Evolutionary conservation across 331 rosid species (phyloP).

Genomic region (Rosa hybrid): DNA sequence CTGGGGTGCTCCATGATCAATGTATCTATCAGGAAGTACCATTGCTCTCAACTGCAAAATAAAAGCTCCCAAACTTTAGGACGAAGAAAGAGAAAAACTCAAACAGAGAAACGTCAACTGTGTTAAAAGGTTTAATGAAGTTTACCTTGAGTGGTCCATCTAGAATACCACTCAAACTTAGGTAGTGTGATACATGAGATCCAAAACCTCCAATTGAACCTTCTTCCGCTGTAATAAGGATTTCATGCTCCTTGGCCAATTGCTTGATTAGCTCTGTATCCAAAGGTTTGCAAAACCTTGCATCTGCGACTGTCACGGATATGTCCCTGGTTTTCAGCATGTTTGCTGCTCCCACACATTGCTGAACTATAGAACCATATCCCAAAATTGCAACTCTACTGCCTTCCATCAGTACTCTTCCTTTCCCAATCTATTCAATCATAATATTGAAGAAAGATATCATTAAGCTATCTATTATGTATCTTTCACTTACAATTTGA

Average conservation of each 20-base stretch:
- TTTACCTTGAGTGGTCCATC: conserved; percentile 79
- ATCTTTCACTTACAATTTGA: neutral
- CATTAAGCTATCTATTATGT: neutral
- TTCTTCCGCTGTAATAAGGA: conserved; percentile 78
- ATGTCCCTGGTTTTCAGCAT: conserved; percentile 51
- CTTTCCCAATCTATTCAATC: conserved; percentile 71
- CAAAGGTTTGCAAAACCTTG: conserved; percentile 89
- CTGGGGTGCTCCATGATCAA: conserved; percentile 76
- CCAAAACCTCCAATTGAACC: conserved; percentile 96
- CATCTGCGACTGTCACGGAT: conserved; percentile 79
- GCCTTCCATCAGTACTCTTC: conserved; percentile 71
- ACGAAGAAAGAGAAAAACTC: neutral
- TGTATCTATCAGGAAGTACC: conserved; percentile 93
- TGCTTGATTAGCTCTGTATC: conserved; percentile 59
- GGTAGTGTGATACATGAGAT: conserved; percentile 80
- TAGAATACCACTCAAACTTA: conserved; percentile 66
- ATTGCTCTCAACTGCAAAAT: conserved; percentile 76
- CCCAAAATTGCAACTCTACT: conserved; percentile 72
- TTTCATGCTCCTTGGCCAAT: conserved; percentile 72
- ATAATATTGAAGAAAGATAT: neutral
- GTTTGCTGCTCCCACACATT: conserved; percentile 61
- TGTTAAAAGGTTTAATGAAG: neutral
- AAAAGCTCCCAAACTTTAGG: conserved; percentile 14
- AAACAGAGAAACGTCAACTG: neutral
- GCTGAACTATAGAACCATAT: conserved; percentile 74